phyloP scores from a whole-genome alignment of 2,329 filamentous ascomycete species.

The Bipolaris bicolor region DNA sequence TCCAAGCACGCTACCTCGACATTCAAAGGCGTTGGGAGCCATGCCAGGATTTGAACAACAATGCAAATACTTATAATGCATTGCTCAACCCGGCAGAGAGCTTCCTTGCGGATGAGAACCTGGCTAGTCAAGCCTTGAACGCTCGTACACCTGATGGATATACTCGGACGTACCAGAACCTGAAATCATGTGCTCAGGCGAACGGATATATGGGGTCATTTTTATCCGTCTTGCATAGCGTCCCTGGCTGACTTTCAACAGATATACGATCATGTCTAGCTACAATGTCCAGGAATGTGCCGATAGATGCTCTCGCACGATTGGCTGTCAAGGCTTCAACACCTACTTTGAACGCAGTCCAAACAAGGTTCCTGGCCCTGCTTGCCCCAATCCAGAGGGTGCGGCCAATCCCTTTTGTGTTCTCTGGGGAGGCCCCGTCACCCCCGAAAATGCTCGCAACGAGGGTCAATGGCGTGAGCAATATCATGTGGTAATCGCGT shows the following conservation, averaged over 20 bases:
- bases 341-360: neutral
- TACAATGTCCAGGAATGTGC: neutral
- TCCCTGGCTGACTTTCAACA: neutral
- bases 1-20: neutral
- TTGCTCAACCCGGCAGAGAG: too few species aligned
- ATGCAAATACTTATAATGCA: neutral
- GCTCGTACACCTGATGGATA: neutral
- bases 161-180: neutral
- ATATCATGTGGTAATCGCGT: too few species aligned
- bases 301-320: too few species aligned
- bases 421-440: too few species aligned
- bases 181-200: neutral
- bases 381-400: too few species aligned
- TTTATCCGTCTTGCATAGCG: neutral
- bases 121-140: neutral
- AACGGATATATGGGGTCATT: neutral
- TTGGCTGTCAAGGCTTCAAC: neutral
- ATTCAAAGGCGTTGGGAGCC: neutral
- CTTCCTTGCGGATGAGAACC: too few species aligned
- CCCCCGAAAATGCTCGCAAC: too few species aligned
- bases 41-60: neutral
- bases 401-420: too few species aligned
- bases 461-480: too few species aligned
- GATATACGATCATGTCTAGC: neutral
- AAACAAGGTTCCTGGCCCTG: neutral